These are phyloP conservation scores for Phyllosticta paracitricarpa DNA, from an alignment of 2,329 filamentous ascomycete genomes.

Conservation along the genomic window DNA sequence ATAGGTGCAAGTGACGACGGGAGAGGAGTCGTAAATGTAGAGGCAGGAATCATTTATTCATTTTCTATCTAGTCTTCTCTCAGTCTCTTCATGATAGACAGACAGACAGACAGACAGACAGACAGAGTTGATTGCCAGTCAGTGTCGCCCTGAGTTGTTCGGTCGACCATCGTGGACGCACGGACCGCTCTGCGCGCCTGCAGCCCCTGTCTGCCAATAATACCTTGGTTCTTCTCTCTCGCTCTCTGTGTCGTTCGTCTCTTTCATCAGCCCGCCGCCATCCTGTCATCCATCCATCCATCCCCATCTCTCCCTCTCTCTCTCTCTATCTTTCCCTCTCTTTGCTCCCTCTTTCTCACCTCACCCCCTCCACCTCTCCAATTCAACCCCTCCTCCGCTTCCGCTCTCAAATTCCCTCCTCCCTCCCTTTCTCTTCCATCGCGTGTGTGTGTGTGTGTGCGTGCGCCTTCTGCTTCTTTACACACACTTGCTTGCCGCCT, in stretches of 20 bases:
- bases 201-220: conserved; percentile 12
- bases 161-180: background rate
- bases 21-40: no score
- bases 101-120: no score
- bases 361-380: conserved; percentile 53
- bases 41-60: no score
- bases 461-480: conserved; percentile 11
- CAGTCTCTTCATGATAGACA: no score
- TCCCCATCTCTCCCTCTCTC: conserved; percentile 49
- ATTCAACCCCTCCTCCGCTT: no score
- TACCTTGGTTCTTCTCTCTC: background rate
- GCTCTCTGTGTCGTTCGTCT: background rate
- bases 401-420: no score
- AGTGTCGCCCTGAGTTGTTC: background rate
- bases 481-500: conserved; percentile 1
- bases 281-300: conserved; percentile 11
- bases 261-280: background rate
- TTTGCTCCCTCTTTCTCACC: conserved; percentile 55
- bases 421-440: conserved; percentile 16
- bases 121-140: no score
- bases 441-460: no score
- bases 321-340: conserved; percentile 43
- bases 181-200: background rate
- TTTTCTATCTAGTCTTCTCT: no score
- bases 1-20: no score